These are phyloP conservation scores for Cenchrus purpureus DNA, from an alignment of 176 grass and related monocot species.

Conservation along the genomic window DNA sequence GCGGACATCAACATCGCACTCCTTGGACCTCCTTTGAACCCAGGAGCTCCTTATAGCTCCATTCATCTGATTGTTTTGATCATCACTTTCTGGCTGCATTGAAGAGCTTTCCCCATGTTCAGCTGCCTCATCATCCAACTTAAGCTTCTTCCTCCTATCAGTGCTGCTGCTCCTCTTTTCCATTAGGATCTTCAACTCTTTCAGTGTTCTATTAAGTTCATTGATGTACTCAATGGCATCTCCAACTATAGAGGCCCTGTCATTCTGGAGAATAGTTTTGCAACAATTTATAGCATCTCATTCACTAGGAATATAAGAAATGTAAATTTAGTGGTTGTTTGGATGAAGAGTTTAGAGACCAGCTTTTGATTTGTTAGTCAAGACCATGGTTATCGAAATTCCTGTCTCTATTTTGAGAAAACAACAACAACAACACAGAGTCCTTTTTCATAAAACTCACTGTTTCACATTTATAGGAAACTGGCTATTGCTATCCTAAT, in stretches of 20 bases:
- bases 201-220: conserved; percentile 75
- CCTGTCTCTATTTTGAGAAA: neutral
- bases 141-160: conserved; percentile 62
- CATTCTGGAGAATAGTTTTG: conserved; percentile 50
- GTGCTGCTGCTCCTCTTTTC: conserved; percentile 58
- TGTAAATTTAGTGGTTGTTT: neutral
- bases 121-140: conserved; percentile 55
- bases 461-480: neutral
- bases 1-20: conserved; percentile 68
- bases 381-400: too few species aligned
- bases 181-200: conserved; percentile 66
- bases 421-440: too few species aligned
- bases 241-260: conserved; percentile 87
- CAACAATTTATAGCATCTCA: conserved; percentile 28
- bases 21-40: conserved; percentile 71
- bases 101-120: conserved; percentile 73
- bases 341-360: too few species aligned
- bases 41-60: conserved; percentile 68
- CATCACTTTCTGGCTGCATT: conserved; percentile 47
- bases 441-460: too few species aligned
- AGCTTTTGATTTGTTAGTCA: too few species aligned
- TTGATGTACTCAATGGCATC: conserved; percentile 93
- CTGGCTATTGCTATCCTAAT: neutral
- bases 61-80: conserved; percentile 50
- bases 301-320: conserved; percentile 23